A percentile compares a stretch with the other conserved stretches of the same genome.
phyloP scores from a whole-genome alignment of 257 asterid genomes.

The Ligustrum vulgare region DNA sequence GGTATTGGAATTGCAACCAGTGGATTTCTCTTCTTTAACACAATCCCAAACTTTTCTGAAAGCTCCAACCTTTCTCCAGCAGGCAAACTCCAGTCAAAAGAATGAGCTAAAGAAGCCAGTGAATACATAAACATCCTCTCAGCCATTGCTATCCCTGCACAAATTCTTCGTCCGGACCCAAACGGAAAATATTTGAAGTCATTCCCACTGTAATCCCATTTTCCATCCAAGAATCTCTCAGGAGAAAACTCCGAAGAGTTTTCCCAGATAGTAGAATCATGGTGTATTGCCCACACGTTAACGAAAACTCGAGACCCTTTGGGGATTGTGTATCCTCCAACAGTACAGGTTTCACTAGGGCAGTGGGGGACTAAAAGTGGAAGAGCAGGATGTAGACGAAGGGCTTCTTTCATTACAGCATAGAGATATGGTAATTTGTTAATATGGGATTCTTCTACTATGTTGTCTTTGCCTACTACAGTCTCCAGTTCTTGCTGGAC shows the following conservation, averaged over 20 bases:
- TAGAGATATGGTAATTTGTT: slow-evolving; percentile 48
- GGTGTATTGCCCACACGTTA: slow-evolving; percentile 70
- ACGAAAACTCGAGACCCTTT: slow-evolving; percentile 59
- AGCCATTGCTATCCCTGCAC: slow-evolving; percentile 64
- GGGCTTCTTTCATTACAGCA: slow-evolving; percentile 55
- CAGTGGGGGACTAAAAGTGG: slow-evolving; percentile 74
- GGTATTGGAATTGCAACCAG: slow-evolving; percentile 60
- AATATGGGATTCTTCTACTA: slow-evolving; percentile 57
- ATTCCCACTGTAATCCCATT: slow-evolving; percentile 54
- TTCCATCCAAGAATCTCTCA: slow-evolving; percentile 44
- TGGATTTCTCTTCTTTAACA: slow-evolving; percentile 51
- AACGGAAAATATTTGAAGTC: slow-evolving; percentile 61
- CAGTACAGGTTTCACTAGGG: slow-evolving; percentile 48
- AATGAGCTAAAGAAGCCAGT: slow-evolving; percentile 59
- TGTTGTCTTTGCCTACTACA: slow-evolving; percentile 40
- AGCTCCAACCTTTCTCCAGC: slow-evolving; percentile 43
- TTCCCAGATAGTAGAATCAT: slow-evolving; percentile 55
- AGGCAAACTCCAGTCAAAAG: slow-evolving; percentile 54
- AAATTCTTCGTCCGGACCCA: slow-evolving; percentile 70
- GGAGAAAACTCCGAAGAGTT: slow-evolving; percentile 49
- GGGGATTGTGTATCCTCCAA: slow-evolving; percentile 52
- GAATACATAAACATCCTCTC: slow-evolving; percentile 65
- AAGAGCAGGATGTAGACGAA: slow-evolving; percentile 60
- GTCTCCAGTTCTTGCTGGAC: slow-evolving; percentile 52
- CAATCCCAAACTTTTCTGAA: slow-evolving; percentile 65